phyloP scores from a whole-genome alignment of 208 protist species.

The Acanthamoeba healyi region DNA sequence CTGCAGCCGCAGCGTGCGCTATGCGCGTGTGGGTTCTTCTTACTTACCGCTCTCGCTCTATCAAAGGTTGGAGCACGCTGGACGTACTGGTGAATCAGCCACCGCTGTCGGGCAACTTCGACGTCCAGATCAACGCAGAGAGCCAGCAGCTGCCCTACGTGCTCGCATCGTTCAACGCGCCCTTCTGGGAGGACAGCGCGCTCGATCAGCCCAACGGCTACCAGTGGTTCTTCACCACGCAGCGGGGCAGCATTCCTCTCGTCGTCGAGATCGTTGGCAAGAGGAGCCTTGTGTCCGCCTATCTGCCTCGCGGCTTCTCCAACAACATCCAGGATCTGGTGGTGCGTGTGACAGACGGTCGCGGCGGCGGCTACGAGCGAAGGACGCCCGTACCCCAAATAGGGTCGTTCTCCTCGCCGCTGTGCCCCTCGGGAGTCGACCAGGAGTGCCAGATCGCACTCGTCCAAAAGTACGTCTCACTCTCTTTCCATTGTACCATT shows the following conservation, averaged over 20 bases:
- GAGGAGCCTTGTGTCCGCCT: not conserved
- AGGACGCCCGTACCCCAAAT: not conserved
- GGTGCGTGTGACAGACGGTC: conserved; percentile 30
- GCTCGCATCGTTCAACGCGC: not conserved
- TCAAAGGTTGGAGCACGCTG: conserved; percentile 57
- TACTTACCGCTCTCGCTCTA: not conserved
- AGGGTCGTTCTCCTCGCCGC: not conserved
- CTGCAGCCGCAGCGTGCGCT: too few relatives aligned
- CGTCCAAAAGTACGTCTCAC: not conserved
- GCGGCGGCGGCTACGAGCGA: conserved; percentile 24
- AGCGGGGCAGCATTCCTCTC: conserved; percentile 50
- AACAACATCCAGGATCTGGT: conserved; percentile 20
- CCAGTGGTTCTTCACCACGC: conserved; percentile 56
- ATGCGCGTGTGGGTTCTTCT: too few relatives aligned
- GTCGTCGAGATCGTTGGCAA: not conserved
- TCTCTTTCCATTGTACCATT: too few relatives aligned
- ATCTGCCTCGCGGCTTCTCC: conserved; percentile 36
- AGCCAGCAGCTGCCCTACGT: conserved; percentile 6
- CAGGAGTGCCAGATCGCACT: conserved; percentile 47
- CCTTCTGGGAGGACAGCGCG: conserved; percentile 51
- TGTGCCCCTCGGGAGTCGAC: conserved; percentile 13
- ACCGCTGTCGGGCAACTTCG: conserved; percentile 65
- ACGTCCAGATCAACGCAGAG: not conserved
- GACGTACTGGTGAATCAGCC: conserved; percentile 71
- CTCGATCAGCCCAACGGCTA: conserved; percentile 37